A percentile compares a stretch with the other conserved stretches of the same genome.
These are phyloP conservation scores for Eutypa lata DNA, from an alignment of 2,329 filamentous ascomycete species.

Conservation along the genomic window DNA sequence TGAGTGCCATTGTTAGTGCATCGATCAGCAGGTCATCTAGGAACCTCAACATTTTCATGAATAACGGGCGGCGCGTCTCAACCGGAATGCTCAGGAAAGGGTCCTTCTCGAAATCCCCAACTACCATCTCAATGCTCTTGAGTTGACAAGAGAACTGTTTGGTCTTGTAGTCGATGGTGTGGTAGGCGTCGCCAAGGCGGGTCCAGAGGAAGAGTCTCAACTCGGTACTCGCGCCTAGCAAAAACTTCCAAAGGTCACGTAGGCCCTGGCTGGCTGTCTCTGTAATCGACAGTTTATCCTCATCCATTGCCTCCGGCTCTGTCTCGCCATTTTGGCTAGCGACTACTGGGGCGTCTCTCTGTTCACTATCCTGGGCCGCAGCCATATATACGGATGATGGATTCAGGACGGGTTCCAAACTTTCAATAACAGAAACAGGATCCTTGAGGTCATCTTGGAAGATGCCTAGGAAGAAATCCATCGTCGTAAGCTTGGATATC, in stretches of 20 bases:
- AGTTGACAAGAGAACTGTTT: conserved; percentile 88
- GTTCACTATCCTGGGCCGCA: conserved; percentile 8
- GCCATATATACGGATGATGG: conserved; percentile 53
- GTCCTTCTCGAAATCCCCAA: conserved; percentile 60
- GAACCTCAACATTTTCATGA: conserved; percentile 75
- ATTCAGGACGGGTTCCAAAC: conserved; percentile 86
- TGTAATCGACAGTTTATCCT: conserved; percentile 39
- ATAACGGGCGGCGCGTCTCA: conserved; percentile 64
- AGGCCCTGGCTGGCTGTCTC: conserved; percentile 56
- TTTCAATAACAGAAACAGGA: conserved; percentile 83
- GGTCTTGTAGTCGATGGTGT: conserved; percentile 76
- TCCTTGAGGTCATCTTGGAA: conserved; percentile 82
- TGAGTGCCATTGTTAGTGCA: conserved; percentile 65
- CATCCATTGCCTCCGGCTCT: conserved; percentile 10
- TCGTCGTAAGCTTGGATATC: conserved; percentile 86
- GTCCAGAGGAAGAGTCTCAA: conserved; percentile 87
- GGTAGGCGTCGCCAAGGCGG: conserved; percentile 84
- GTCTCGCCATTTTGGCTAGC: conserved; percentile 11
- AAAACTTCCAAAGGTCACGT: conserved; percentile 79
- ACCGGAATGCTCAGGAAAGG: conserved; percentile 57
- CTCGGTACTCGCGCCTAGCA: conserved; percentile 77
- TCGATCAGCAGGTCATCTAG: conserved; percentile 74
- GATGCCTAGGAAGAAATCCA: conserved; percentile 91
- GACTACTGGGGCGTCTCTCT: conserved; percentile 6
- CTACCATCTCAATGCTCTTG: conserved; percentile 79